Conservation (phyloP, 805 yeast species). For the Nakazawaea wickerhamii region DNA sequence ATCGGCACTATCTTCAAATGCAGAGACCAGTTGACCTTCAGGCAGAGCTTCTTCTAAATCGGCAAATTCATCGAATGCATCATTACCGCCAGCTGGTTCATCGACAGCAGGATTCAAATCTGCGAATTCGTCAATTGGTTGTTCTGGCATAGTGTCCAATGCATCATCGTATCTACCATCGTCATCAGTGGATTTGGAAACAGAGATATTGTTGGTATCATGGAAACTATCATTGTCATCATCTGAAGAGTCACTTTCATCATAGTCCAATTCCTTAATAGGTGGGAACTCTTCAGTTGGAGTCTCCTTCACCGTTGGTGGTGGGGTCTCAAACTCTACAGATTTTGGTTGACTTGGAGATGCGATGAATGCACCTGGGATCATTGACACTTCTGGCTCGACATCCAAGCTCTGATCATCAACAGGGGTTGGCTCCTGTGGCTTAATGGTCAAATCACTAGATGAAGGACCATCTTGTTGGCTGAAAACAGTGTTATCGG, state of each 20-base stretch:
- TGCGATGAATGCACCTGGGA: constrained; percentile 9
- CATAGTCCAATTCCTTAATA: constrained; percentile 47
- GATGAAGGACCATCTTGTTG: constrained; percentile 3
- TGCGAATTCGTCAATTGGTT: constrained; percentile 5
- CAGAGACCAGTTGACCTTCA: constrained; percentile 1
- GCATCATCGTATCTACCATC: constrained; percentile 9
- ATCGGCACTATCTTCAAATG: constrained; percentile 18
- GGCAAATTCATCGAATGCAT: constrained; percentile 28
- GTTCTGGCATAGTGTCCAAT: constrained; percentile 4
- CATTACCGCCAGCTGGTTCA: constrained; percentile 5
- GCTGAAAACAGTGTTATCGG: neutral
- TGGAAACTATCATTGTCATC: constrained; percentile 37
- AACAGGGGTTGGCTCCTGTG: constrained; percentile 10
- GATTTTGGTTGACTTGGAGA: neutral
- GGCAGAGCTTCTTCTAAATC: constrained; percentile 28
- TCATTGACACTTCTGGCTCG: constrained; percentile 15
- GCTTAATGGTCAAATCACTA: constrained; percentile 6
- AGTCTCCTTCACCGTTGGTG: neutral
- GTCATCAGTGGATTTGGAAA: neutral
- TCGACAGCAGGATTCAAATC: constrained; percentile 12
- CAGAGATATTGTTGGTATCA: constrained; percentile 19
- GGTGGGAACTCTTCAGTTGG: constrained; percentile 53
- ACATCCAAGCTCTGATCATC: constrained; percentile 2
- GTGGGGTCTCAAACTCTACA: neutral
- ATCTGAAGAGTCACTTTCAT: constrained; percentile 45